A percentile compares a stretch with the other conserved stretches of the same genome.
Evolutionary conservation across 305 asterid genomes (phyloP).

Genomic region (Rubia balearica): DNA sequence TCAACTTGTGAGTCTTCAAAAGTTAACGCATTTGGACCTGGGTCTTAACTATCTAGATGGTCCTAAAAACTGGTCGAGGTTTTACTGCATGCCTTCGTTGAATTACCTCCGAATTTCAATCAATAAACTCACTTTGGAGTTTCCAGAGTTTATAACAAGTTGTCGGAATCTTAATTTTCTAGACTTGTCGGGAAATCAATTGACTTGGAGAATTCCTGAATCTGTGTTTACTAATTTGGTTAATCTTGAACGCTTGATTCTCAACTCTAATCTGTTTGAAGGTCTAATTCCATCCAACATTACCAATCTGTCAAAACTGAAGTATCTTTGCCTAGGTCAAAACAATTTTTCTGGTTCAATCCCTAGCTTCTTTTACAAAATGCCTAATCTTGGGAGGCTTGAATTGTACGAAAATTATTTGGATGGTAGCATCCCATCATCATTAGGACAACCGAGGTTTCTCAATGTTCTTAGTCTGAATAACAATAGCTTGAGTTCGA

Average conservation of each 20-base stretch:
- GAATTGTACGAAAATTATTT: slow-evolving; percentile 36
- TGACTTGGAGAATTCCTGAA: slow-evolving; percentile 32
- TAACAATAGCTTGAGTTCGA: slow-evolving; percentile 25
- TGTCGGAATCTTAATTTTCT: slow-evolving; percentile 24
- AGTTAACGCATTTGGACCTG: slow-evolving; percentile 29
- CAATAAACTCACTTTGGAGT: slow-evolving; percentile 27
- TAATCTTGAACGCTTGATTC: slow-evolving; percentile 28
- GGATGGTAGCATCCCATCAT: slow-evolving; percentile 30
- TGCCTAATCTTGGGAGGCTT: slow-evolving; percentile 22
- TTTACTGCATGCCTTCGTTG: slow-evolving; percentile 27
- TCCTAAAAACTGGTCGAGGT: slow-evolving; percentile 28
- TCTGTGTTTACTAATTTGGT: slow-evolving; percentile 22
- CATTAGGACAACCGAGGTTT: slow-evolving; percentile 31
- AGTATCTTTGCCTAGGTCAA: slow-evolving; percentile 22
- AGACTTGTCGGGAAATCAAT: slow-evolving; percentile 11
- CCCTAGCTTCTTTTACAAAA: slow-evolving; percentile 8
- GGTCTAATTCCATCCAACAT: slow-evolving; percentile 17
- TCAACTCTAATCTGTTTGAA: slow-evolving; percentile 15
- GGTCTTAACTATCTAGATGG: slow-evolving; percentile 28
- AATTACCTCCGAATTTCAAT: slow-evolving; percentile 19
- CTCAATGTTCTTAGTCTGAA: slow-evolving; percentile 26
- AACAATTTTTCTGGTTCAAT: slow-evolving; percentile 23
- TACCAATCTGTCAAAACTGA: slow-evolving; percentile 25
- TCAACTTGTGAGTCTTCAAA: slow-evolving; percentile 32
- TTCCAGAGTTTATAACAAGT: slow-evolving; percentile 31